Base-by-base conservation (phyloP, 371 early-diverging fungal genomes). In the Zopfochytrium polystomum region DNA sequence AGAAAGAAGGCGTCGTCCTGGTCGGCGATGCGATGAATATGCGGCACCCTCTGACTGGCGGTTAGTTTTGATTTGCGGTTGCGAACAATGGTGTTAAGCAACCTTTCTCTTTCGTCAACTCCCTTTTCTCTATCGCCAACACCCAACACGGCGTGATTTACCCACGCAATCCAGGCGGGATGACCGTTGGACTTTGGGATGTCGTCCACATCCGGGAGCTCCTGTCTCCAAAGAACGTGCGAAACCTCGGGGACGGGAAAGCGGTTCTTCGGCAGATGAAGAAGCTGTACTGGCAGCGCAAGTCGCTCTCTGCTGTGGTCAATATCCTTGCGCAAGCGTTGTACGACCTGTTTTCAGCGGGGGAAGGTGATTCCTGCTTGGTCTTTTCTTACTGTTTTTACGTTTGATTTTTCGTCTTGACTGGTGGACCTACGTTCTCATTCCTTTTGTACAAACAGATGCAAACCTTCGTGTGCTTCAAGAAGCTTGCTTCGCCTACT, bases 1-100 rank as follows among this genome's bases (percentile, higher is more conserved):
- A 77, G 27, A 64, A 70, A 3, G 70, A 75, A 29, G 97, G 97
- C 0, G 74, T 90, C 1, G 79, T 94, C 31, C 67, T 94, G 13
- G 67, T 93, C 7, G 97, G 97, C 49, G 97, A 96, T 77, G 91
- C 96, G 2, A 82, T 90, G 73, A 96, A 96, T 71, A 91, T 95
- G 83, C 82, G 96, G 23, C 93, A 93, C 59, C 95, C 95, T 13
- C 73, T 97, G 45, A 96, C 96, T 0, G 96, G 97, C 46, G n/a
- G n/a, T n/a, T n/a, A n/a, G n/a, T n/a, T 92, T n/a, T n/a, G n/a
- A n/a, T n/a, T n/a, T n/a, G n/a, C n/a, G n/a, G n/a, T n/a, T n/a
- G n/a, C n/a, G n/a, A n/a, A n/a, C n/a, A n/a, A n/a, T n/a, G n/a
- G n/a, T n/a, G n/a, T n/a, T n/a, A n/a, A n/a, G 86, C 59, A 70